Evolutionary conservation across 2,329 filamentous ascomycete species (phyloP).

Genomic region (Colletotrichum cuscutae): DNA sequence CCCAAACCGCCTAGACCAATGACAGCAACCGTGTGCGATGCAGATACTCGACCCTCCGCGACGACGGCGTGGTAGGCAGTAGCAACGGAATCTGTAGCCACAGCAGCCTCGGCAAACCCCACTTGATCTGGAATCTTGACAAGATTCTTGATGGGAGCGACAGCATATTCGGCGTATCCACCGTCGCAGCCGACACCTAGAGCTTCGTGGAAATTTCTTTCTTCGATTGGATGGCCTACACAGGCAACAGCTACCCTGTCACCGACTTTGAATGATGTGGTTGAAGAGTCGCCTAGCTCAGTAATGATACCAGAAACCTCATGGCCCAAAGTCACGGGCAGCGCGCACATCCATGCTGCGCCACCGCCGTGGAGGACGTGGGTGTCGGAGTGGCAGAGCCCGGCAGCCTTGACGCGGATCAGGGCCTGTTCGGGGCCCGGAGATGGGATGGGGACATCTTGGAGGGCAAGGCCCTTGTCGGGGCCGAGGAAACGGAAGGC

Average conservation of each 20-base stretch:
- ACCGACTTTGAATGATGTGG: neutral
- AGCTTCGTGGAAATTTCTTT: slow-evolving; percentile 11
- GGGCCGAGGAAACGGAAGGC: slow-evolving; percentile 22
- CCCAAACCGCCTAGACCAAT: slow-evolving; percentile 29
- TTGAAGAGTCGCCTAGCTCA: neutral
- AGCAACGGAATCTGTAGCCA: slow-evolving; percentile 25
- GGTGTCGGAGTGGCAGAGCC: slow-evolving; percentile 31
- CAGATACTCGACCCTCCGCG: slow-evolving; percentile 6
- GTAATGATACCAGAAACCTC: slow-evolving; percentile 20
- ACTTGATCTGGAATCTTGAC: slow-evolving; percentile 10
- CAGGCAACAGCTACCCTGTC: slow-evolving; percentile 26
- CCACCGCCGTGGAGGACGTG: slow-evolving; percentile 30
- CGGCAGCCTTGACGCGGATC: slow-evolving; percentile 18
- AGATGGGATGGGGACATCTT: slow-evolving; percentile 4
- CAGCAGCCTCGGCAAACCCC: slow-evolving; percentile 6
- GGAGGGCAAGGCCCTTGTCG: slow-evolving; percentile 9
- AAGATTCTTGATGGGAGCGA: slow-evolving; percentile 14
- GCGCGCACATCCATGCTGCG: slow-evolving; percentile 27
- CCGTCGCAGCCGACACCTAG: slow-evolving; percentile 26
- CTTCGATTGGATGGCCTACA: slow-evolving; percentile 24
- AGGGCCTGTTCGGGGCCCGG: neutral
- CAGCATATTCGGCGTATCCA: slow-evolving; percentile 19
- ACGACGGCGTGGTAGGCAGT: slow-evolving; percentile 33
- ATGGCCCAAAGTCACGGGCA: slow-evolving; percentile 19
- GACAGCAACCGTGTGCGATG: neutral